A percentile compares a stretch with the other conserved stretches of the same genome.
Evolutionary conservation across 768 basidiomycete species (phyloP).

Genomic region (Pisolithus orientalis): DNA sequence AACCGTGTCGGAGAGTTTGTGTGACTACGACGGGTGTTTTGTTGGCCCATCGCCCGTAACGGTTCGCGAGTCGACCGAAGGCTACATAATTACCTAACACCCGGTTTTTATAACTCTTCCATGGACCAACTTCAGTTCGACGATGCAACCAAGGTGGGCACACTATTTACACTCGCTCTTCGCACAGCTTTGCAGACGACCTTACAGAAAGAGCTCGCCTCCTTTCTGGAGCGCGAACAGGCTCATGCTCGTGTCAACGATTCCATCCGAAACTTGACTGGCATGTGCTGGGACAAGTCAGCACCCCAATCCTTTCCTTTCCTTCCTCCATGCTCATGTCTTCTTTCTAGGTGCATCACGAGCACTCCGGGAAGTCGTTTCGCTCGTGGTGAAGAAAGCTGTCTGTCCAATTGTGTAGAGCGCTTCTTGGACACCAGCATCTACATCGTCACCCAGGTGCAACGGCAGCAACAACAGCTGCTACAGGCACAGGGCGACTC

Average conservation of each 20-base stretch:
- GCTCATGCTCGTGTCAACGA: conserved; percentile 65
- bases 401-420: conserved; percentile 86
- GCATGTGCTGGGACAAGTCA: conserved; percentile 91
- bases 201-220: conserved; percentile 70
- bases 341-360: conserved; percentile 62
- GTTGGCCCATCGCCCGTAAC: too few relatives aligned
- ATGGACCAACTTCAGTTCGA: conserved; percentile 59
- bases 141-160: conserved; percentile 58
- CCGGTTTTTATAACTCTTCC: conserved; percentile 2
- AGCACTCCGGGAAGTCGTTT: conserved; percentile 73
- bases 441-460: conserved; percentile 68
- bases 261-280: conserved; percentile 71
- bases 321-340: conserved; percentile 3
- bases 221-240: conserved; percentile 79
- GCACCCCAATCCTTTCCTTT: conserved; percentile 17
- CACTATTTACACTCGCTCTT: not conserved
- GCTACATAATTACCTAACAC: not conserved
- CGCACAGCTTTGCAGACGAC: conserved; percentile 4
- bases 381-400: conserved; percentile 72
- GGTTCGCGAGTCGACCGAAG: not conserved
- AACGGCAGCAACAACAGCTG: conserved; percentile 42
- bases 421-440: conserved; percentile 85
- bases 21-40: not conserved
- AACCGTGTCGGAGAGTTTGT: not conserved
- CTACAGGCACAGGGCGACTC: conserved; percentile 28